Evolutionary conservation across 441 rosid species (phyloP).

Genomic region (Eruca vesicaria): DNA sequence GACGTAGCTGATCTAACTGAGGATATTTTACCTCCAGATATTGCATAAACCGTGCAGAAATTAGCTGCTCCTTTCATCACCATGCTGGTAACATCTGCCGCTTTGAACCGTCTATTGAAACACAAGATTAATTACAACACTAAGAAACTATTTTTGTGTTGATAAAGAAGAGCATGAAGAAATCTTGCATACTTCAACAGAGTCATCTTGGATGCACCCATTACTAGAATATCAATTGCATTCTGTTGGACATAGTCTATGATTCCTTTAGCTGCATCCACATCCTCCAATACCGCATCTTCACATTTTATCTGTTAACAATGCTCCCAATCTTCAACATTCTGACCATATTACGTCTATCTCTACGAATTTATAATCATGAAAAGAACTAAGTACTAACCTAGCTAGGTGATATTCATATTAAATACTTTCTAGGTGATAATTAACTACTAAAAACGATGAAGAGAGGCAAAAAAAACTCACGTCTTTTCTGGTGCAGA

Average conservation of each 20-base stretch:
- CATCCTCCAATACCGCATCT: constrained; percentile 59
- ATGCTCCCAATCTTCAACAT: neutral
- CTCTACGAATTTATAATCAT: neutral
- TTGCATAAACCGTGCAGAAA: constrained; percentile 73
- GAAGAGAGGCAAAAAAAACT: neutral
- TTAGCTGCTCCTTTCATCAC: constrained; percentile 69
- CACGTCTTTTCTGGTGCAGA: constrained; percentile 78
- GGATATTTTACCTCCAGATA: constrained; percentile 65
- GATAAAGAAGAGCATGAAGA: neutral
- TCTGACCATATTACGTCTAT: neutral
- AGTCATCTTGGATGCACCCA: constrained; percentile 67
- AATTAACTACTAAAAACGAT: too few relatives aligned
- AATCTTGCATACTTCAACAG: constrained; percentile 50
- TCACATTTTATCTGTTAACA: constrained; percentile 60
- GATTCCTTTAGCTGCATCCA: constrained; percentile 56
- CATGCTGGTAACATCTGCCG: constrained; percentile 51
- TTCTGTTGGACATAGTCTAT: constrained; percentile 41
- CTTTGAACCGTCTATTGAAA: constrained; percentile 56
- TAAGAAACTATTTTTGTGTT: neutral
- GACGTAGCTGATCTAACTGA: constrained; percentile 54
- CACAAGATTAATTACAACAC: neutral
- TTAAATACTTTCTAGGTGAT: neutral
- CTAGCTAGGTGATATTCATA: neutral
- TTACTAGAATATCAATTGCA: constrained; percentile 46
- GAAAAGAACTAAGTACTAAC: neutral